Evolutionary conservation across 176 grass and related monocot species (phyloP).

Genomic region (Guadua angustifolia): DNA sequence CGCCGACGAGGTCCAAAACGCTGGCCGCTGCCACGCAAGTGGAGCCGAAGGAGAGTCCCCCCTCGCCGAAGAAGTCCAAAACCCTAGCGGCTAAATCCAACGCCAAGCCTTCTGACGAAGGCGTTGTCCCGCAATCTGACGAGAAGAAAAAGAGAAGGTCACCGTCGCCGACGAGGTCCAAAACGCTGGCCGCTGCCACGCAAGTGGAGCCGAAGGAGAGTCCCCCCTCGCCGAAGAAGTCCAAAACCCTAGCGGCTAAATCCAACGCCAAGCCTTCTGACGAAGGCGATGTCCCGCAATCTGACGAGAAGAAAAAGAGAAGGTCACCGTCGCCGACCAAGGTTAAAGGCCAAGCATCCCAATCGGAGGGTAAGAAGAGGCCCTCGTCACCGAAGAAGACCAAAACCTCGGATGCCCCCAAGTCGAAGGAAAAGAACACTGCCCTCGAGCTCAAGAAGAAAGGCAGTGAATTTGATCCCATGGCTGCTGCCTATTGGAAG

Average conservation of each 20-base stretch:
- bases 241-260: constrained; percentile 63
- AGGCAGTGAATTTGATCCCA: constrained; percentile 68
- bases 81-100: constrained; percentile 60
- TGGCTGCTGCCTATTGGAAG: constrained; percentile 77
- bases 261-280: constrained; percentile 43
- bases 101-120: constrained; percentile 38
- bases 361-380: constrained; percentile 43
- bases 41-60: constrained; percentile 41
- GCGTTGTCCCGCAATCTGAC: constrained; percentile 1
- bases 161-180: constrained; percentile 45
- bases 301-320: constrained; percentile 23
- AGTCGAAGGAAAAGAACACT: constrained; percentile 46
- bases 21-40: constrained; percentile 3
- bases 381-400: constrained; percentile 36
- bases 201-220: constrained; percentile 41
- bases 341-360: constrained; percentile 17
- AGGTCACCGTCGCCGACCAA: constrained; percentile 28
- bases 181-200: background rate
- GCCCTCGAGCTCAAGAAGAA: constrained; percentile 84
- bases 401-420: constrained; percentile 36
- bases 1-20: constrained; percentile 45
- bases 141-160: constrained; percentile 19
- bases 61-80: constrained; percentile 59
- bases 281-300: constrained; percentile 13
- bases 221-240: constrained; percentile 51